These are phyloP conservation scores for Psilocybe tampanensis DNA, from an alignment of 768 basidiomycete genomes.

Conservation along the genomic window DNA sequence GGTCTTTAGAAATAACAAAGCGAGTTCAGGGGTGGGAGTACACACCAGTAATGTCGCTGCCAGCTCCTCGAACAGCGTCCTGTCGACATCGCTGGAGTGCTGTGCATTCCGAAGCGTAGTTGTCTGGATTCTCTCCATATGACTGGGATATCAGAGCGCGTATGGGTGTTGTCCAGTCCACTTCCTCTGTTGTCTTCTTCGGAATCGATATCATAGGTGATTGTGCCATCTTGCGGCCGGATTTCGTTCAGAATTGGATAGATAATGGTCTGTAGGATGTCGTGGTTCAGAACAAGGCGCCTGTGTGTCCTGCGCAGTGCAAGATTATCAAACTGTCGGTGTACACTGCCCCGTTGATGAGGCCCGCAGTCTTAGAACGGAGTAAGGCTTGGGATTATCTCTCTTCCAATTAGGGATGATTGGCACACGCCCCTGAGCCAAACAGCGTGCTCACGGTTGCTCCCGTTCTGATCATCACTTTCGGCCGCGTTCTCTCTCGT, in stretches of 20 bases:
- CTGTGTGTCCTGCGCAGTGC: constrained; percentile 8
- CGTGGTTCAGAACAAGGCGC: not conserved
- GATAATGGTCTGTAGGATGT: not conserved
- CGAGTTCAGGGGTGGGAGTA: not conserved
- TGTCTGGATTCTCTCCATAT: constrained; percentile 92
- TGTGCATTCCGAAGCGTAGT: constrained; percentile 83
- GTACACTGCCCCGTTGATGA: constrained; percentile 2
- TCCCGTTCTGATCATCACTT: constrained; percentile 27
- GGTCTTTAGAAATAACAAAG: not conserved
- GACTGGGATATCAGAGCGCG: constrained; percentile 85
- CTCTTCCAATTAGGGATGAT: constrained; percentile 14
- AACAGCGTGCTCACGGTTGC: constrained; percentile 34
- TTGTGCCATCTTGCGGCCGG: constrained; percentile 56
- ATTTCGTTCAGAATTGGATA: not conserved
- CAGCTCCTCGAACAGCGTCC: constrained; percentile 95
- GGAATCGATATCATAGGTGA: constrained; percentile 92
- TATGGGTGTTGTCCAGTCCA: constrained; percentile 93
- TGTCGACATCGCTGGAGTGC: constrained; percentile 89
- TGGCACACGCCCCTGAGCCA: constrained; percentile 17
- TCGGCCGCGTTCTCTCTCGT: constrained; percentile 11
- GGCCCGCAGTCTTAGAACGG: constrained; percentile 1
- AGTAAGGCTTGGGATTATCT: not conserved
- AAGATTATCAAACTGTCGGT: not conserved
- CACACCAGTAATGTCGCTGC: constrained; percentile 92
- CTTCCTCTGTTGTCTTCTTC: constrained; percentile 93